A percentile compares a stretch with the other conserved stretches of the same genome.
phyloP scores from a whole-genome alignment of 768 basidiomycete species.

The Russula brevipes region DNA sequence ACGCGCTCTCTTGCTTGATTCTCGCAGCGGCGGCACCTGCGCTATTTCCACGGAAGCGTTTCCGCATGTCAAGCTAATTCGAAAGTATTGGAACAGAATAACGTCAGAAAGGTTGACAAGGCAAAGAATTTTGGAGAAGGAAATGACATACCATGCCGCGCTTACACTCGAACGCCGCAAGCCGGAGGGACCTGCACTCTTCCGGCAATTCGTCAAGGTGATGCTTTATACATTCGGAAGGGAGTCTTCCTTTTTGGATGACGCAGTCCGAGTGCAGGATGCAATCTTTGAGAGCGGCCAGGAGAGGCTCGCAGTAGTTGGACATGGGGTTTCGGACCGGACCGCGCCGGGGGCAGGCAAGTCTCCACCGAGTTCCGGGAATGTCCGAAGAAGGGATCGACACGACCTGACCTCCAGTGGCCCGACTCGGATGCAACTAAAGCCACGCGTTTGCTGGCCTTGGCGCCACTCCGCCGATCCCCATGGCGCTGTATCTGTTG shows the following conservation, averaged over 20 bases:
- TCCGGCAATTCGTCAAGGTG: conserved; percentile 75
- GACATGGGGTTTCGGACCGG: conserved; percentile 47
- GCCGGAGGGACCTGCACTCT: conserved; percentile 71
- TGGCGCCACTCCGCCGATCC: too few relatives aligned
- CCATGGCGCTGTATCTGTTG: too few relatives aligned
- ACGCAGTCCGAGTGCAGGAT: conserved; percentile 85
- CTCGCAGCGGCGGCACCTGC: conserved; percentile 39
- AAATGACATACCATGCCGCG: conserved; percentile 66
- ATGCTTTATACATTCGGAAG: conserved; percentile 77
- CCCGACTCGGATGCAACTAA: too few relatives aligned
- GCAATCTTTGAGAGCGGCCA: conserved; percentile 78
- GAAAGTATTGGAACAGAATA: neutral
- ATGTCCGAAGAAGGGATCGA: too few relatives aligned
- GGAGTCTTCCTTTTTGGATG: conserved; percentile 66
- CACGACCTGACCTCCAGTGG: too few relatives aligned
- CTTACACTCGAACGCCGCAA: conserved; percentile 87
- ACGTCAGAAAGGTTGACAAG: neutral
- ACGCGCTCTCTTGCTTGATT: conserved; percentile 6
- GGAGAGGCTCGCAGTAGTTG: conserved; percentile 71
- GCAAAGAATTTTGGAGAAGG: neutral
- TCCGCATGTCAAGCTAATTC: conserved; percentile 74
- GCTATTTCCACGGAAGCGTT: conserved; percentile 72
- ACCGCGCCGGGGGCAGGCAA: too few relatives aligned
- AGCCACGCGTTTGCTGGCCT: too few relatives aligned
- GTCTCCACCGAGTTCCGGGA: neutral